Evolutionary conservation across 768 basidiomycete species (phyloP).

Genomic region (Trametes sanguinea): DNA sequence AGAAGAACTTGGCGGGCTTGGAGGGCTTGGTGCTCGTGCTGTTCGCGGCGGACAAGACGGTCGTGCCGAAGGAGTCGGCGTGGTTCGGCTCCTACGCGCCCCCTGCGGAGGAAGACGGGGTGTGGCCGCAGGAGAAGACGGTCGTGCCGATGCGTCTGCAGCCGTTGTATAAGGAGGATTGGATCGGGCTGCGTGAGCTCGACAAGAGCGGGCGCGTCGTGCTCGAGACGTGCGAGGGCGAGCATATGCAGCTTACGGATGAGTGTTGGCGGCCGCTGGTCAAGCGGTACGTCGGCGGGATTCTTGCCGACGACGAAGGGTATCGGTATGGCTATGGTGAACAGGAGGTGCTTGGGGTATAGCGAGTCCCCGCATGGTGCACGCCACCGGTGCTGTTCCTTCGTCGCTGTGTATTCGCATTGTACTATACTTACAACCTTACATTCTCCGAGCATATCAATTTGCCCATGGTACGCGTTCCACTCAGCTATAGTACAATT

Average conservation of each 20-base stretch:
- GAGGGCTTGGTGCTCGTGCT: conserved; percentile 71
- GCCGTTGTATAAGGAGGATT: conserved; percentile 73
- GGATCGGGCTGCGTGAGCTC: conserved; percentile 75
- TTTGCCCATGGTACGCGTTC: no score
- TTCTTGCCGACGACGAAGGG: background rate
- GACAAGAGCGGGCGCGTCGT: conserved; percentile 65
- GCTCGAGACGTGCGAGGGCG: conserved; percentile 65
- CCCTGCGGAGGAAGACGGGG: conserved; percentile 11
- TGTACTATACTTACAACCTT: background rate
- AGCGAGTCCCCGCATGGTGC: background rate
- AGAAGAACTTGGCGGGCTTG: conserved; percentile 58
- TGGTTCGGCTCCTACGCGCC: conserved; percentile 81
- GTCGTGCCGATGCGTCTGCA: conserved; percentile 75
- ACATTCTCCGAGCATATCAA: no score
- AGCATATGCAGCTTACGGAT: conserved; percentile 68
- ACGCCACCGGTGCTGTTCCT: background rate
- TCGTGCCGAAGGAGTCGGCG: conserved; percentile 80
- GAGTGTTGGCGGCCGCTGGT: conserved; percentile 38
- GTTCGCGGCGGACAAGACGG: conserved; percentile 73
- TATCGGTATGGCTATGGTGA: background rate
- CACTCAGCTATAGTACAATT: no score
- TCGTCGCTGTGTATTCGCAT: background rate
- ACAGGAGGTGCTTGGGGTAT: conserved; percentile 6
- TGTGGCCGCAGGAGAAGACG: conserved; percentile 27
- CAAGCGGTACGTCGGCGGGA: conserved; percentile 32